phyloP scores from a whole-genome alignment of 106 monocot species.

The Xerophyta viscosa region DNA sequence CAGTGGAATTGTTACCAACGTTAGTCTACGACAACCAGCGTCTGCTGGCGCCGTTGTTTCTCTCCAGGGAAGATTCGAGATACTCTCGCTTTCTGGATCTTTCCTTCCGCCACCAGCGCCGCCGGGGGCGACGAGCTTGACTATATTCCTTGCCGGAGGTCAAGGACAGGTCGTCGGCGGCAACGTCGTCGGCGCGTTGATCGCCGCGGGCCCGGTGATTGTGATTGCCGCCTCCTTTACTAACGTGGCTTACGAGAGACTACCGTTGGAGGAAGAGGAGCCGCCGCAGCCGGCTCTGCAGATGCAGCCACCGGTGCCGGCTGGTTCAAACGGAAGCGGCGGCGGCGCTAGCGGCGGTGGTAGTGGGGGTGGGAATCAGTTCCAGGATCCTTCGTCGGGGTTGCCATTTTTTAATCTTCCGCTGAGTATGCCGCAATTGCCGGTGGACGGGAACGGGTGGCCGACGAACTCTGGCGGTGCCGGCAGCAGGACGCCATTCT shows the following conservation, averaged over 20 bases:
- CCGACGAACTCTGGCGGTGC: conserved; percentile 2
- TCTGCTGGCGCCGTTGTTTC: conserved; percentile 17
- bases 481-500: conserved; percentile 20
- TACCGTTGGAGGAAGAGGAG: conserved; percentile 35
- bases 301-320: conserved; percentile 1
- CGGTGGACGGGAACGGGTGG: conserved; percentile 45
- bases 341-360: neutral
- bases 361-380: neutral
- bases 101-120: conserved; percentile 38
- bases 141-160: conserved; percentile 31
- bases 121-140: conserved; percentile 32
- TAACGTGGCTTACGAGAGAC: conserved; percentile 35
- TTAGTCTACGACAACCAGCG: conserved; percentile 32
- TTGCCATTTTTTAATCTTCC: conserved; percentile 46
- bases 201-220: conserved; percentile 27
- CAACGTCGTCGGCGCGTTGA: conserved; percentile 22
- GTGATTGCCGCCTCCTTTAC: conserved; percentile 31
- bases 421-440: conserved; percentile 19
- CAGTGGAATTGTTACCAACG: conserved; percentile 32
- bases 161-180: conserved; percentile 41
- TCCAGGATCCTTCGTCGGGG: conserved; percentile 38
- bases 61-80: conserved; percentile 31
- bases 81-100: conserved; percentile 36
- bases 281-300: conserved; percentile 4
- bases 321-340: neutral